These are phyloP conservation scores for Termitomyces sp. DNA, from an alignment of 768 basidiomycete species.

Conservation along the genomic window DNA sequence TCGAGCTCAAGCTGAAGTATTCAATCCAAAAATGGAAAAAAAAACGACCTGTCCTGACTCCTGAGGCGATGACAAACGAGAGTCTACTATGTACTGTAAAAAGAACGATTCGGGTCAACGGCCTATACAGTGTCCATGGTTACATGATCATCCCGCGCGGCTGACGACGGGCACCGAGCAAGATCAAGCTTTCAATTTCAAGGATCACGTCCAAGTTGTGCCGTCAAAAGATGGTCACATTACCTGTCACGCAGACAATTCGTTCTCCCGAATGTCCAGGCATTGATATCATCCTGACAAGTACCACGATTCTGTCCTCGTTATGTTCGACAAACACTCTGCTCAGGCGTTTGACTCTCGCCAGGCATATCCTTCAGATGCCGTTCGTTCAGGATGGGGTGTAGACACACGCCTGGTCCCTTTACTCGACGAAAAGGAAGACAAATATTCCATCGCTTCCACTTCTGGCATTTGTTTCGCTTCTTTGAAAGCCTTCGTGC, in stretches of 20 bases:
- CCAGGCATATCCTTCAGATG: constrained; percentile 15
- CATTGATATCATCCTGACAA: constrained; percentile 6
- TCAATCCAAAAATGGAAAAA: neutral
- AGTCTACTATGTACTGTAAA: neutral
- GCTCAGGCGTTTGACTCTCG: constrained; percentile 21
- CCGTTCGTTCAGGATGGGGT: constrained; percentile 23
- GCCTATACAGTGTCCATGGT: neutral
- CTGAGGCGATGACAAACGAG: neutral
- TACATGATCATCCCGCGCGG: neutral
- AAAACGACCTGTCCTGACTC: neutral
- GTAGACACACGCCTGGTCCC: constrained; percentile 25
- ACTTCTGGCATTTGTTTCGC: constrained; percentile 20
- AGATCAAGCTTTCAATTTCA: no score
- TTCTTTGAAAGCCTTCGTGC: constrained; percentile 20
- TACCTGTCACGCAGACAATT: neutral
- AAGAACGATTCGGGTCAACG: neutral
- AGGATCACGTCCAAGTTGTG: neutral
- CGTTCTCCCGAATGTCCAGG: constrained; percentile 9
- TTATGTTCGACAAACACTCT: constrained; percentile 21
- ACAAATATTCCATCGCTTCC: constrained; percentile 23
- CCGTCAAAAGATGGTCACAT: constrained; percentile 12
- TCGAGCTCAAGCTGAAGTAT: neutral
- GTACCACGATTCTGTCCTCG: neutral
- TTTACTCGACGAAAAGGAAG: constrained; percentile 26
- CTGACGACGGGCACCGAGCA: neutral